These are phyloP conservation scores for Rhizoclosmatium globosum DNA, from an alignment of 192 early-diverging fungal genomes.

Conservation along the genomic window DNA sequence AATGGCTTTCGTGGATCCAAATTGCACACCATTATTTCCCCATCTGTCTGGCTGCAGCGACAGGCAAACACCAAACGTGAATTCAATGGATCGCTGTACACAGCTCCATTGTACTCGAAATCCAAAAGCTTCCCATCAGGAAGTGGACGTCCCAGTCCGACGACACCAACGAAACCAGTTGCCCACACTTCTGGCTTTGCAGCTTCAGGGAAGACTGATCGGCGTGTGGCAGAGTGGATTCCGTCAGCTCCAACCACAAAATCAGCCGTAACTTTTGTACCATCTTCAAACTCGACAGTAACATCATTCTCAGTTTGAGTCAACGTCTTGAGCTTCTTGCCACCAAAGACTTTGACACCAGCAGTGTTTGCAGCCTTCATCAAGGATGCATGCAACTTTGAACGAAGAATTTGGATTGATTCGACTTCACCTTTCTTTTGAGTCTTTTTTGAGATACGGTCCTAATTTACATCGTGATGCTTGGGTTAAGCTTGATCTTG, in stretches of 20 bases:
- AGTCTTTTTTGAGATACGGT: background rate
- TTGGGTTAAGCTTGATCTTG: background rate
- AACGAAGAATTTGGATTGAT: background rate
- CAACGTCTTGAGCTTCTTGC: background rate
- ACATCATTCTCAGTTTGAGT: background rate
- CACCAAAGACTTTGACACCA: background rate
- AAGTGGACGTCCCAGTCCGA: background rate
- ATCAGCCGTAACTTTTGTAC: background rate
- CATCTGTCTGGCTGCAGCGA: background rate
- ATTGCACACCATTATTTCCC: background rate
- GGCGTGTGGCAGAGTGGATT: background rate
- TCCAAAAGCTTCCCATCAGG: background rate
- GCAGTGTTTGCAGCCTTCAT: background rate
- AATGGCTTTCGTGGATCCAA: background rate
- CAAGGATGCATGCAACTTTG: background rate
- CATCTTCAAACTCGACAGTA: background rate
- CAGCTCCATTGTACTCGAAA: background rate
- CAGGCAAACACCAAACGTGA: background rate
- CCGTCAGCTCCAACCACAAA: conserved; percentile 4
- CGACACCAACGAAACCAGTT: background rate
- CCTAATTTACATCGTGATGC: background rate
- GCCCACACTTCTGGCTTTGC: background rate
- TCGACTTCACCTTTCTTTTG: background rate
- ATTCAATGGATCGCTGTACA: background rate
- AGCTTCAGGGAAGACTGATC: background rate